phyloP scores from a whole-genome alignment of 208 protist genomes.

The Leishmania gerbilli region DNA sequence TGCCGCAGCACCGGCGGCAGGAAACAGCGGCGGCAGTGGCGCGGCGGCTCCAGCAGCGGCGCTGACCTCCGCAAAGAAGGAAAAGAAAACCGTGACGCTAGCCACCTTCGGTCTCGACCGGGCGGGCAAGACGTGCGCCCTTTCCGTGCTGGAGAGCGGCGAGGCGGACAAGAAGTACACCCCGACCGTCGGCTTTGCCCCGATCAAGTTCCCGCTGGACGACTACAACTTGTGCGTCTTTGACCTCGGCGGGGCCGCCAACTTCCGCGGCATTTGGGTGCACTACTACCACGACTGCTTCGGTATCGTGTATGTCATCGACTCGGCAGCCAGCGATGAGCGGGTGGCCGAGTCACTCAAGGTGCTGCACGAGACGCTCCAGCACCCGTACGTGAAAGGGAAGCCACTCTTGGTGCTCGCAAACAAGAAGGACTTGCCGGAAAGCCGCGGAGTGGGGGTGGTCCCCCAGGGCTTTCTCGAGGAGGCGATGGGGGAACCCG shows the following conservation, averaged over 20 bases:
- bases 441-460: conserved; percentile 68
- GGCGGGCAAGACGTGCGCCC: conserved; percentile 98
- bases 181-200: conserved; percentile 89
- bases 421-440: conserved; percentile 99
- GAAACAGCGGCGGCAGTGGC: not conserved
- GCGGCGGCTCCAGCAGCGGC: not conserved
- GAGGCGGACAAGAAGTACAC: conserved; percentile 93
- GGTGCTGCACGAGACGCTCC: conserved; percentile 78
- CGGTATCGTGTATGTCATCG: conserved; percentile 90
- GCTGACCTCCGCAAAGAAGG: conserved; percentile 9
- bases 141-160: conserved; percentile 96
- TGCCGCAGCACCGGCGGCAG: not conserved
- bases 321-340: conserved; percentile 69
- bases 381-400: conserved; percentile 93
- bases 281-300: conserved; percentile 93
- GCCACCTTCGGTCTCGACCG: conserved; percentile 90
- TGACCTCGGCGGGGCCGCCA: conserved; percentile 87
- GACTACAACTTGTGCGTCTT: conserved; percentile 90
- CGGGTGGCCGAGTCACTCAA: conserved; percentile 67
- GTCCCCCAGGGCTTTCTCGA: conserved; percentile 79
- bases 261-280: conserved; percentile 92
- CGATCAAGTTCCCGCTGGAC: conserved; percentile 85
- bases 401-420: conserved; percentile 99
- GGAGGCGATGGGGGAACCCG: conserved; percentile 37
- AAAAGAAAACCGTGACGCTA: conserved; percentile 67